These are phyloP conservation scores for Clausena lansium DNA, from an alignment of 345 rosid species.

Conservation along the genomic window DNA sequence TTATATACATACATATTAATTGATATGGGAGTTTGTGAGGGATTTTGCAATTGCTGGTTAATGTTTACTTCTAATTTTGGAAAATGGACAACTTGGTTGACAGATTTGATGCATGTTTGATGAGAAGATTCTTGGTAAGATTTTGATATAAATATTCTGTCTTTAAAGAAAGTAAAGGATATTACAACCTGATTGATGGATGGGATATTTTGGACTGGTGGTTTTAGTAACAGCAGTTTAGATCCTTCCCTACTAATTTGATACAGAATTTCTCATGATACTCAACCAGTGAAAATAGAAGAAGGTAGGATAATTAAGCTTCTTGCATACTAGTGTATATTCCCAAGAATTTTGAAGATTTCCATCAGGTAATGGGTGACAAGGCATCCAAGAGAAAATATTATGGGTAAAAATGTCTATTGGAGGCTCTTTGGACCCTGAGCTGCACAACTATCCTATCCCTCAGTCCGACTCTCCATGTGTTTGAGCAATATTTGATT, in stretches of 20 bases:
- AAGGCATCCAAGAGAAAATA: not conserved
- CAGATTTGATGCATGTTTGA: not conserved
- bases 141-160: not conserved
- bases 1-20: not conserved
- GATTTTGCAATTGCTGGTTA: not conserved
- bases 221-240: not conserved
- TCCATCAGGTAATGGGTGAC: not conserved
- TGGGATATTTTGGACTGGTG: not conserved
- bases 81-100: not conserved
- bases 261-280: not conserved
- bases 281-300: not conserved
- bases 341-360: not conserved
- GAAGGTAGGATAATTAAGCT: not conserved
- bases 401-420: not conserved
- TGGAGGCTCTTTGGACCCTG: not conserved
- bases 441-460: not conserved
- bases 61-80: not conserved
- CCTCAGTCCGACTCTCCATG: not conserved
- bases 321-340: not conserved
- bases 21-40: not conserved
- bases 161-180: not conserved
- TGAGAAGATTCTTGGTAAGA: not conserved
- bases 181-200: not conserved
- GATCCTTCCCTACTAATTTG: not conserved
- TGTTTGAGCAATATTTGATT: not conserved